phyloP scores from a whole-genome alignment of 2,329 filamentous ascomycete genomes.

The Calonectria multiphialidica region DNA sequence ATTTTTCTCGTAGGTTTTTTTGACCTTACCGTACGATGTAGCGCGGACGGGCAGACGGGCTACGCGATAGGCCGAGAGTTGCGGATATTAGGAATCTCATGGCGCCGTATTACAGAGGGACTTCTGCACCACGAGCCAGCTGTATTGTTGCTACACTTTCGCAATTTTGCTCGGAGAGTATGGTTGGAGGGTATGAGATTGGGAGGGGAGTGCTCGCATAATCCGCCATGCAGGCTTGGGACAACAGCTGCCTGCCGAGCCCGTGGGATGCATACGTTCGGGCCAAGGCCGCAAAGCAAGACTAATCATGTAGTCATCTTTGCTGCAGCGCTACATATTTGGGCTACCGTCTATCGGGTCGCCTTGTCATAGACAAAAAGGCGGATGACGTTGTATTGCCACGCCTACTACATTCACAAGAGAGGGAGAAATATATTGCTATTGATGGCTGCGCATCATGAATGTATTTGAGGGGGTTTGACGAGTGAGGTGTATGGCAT shows the following conservation, averaged over 20 bases:
- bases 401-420: neutral
- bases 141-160: neutral
- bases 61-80: neutral
- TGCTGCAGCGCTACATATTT: conserved; percentile 9
- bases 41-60: neutral
- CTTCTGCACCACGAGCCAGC: neutral
- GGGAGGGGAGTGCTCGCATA: neutral
- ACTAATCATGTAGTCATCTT: neutral
- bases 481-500: neutral
- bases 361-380: neutral
- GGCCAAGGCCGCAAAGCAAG: neutral
- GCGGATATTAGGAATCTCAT: neutral
- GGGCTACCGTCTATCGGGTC: conserved; percentile 12
- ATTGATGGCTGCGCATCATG: neutral
- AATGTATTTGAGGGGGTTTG: neutral
- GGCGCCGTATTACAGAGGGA: conserved; percentile 2
- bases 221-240: neutral
- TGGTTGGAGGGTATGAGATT: neutral
- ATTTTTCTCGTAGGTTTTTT: neutral
- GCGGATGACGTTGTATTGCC: neutral
- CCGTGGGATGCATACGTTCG: neutral
- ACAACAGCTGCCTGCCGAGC: neutral
- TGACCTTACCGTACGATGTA: neutral
- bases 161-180: neutral
- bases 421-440: neutral